Conservation (phyloP, 108 stramenopile species). For the Skeletonema marinoi region DNA sequence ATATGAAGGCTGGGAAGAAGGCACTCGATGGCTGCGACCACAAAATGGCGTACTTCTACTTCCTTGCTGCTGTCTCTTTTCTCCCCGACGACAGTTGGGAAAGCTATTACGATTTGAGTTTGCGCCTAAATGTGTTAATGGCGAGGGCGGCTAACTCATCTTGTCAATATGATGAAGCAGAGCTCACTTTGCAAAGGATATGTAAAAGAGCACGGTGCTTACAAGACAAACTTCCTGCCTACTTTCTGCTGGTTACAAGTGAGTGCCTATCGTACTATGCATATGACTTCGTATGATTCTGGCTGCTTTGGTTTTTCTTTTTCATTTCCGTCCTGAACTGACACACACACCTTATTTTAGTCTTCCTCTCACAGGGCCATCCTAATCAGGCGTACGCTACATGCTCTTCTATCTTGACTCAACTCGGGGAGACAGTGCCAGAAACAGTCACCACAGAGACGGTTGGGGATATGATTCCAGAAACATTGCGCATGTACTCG, state of each 20-base stretch:
- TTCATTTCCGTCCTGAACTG: not conserved
- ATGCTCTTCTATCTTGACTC: not conserved
- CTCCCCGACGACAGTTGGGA: slow-evolving; percentile 13
- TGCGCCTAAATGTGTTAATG: not conserved
- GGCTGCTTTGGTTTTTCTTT: not conserved
- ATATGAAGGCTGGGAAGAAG: slow-evolving; percentile 15
- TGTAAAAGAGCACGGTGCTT: not conserved
- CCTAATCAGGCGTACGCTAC: not conserved
- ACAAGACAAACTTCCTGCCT: not conserved
- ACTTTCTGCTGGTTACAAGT: not conserved
- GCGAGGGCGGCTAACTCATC: not conserved
- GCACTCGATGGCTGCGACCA: slow-evolving; percentile 30
- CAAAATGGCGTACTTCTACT: slow-evolving; percentile 25
- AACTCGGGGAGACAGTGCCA: not conserved
- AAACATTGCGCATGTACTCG: not conserved
- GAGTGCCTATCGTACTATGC: not conserved
- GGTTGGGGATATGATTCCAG: not conserved
- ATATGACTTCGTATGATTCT: not conserved
- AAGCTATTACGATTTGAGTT: not conserved
- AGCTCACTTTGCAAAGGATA: not conserved
- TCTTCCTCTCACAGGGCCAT: no score
- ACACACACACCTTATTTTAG: not conserved
- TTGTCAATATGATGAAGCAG: not conserved
- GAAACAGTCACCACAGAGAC: not conserved
- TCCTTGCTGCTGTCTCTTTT: not conserved